phyloP scores from a whole-genome alignment of 2,329 filamentous ascomycete genomes.

The Colletotrichum australisinense region DNA sequence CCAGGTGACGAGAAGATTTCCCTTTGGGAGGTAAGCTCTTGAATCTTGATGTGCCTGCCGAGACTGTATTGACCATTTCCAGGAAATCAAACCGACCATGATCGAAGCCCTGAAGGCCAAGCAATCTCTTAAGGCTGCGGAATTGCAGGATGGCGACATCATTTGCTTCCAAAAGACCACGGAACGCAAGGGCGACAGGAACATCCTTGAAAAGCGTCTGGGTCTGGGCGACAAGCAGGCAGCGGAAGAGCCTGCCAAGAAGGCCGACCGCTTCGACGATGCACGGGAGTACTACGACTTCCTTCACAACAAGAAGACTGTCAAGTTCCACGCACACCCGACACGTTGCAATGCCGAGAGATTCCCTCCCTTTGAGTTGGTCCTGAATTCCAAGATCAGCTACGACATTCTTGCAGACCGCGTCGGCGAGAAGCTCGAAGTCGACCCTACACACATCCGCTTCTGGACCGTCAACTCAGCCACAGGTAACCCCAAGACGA shows the following conservation, averaged over 20 bases:
- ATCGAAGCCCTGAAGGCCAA: slow-evolving; percentile 95
- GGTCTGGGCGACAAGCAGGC: slow-evolving; percentile 51
- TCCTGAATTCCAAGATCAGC: slow-evolving; percentile 86
- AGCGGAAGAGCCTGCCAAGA: slow-evolving; percentile 51
- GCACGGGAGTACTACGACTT: slow-evolving; percentile 94
- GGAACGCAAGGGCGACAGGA: slow-evolving; percentile 57
- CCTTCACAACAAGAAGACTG: slow-evolving; percentile 82
- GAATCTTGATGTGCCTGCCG: background rate
- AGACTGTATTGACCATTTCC: slow-evolving; percentile 37
- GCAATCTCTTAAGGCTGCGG: slow-evolving; percentile 87
- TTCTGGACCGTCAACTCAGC: slow-evolving; percentile 88
- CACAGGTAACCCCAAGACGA: slow-evolving; percentile 80
- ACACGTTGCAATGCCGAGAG: slow-evolving; percentile 65
- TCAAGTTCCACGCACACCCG: slow-evolving; percentile 81
- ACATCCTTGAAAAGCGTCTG: slow-evolving; percentile 52
- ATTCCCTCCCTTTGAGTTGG: slow-evolving; percentile 78
- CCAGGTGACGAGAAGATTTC: slow-evolving; percentile 69
- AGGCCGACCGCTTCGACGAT: slow-evolving; percentile 71
- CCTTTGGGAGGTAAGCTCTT: slow-evolving; percentile 78
- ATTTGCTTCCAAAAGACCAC: slow-evolving; percentile 86
- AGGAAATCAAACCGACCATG: slow-evolving; percentile 98
- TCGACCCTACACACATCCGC: slow-evolving; percentile 87
- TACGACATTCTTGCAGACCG: slow-evolving; percentile 90
- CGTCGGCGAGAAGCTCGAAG: slow-evolving; percentile 80
- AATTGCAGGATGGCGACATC: slow-evolving; percentile 97